These are phyloP conservation scores for Beauveria rudraprayagi DNA, from an alignment of 2,329 filamentous ascomycete genomes.

Conservation along the genomic window DNA sequence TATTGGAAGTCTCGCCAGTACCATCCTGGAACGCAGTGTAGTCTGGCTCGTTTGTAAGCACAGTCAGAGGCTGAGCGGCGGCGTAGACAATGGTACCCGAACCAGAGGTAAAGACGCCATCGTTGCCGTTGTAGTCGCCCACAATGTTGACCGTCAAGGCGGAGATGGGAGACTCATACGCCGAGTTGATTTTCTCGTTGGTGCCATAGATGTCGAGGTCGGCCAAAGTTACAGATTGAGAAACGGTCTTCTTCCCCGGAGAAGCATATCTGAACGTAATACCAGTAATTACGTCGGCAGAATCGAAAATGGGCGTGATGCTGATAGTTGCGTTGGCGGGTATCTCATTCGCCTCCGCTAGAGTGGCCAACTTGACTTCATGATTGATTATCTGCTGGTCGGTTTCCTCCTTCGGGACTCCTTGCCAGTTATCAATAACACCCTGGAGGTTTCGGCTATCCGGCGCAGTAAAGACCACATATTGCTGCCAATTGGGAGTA, in stretches of 20 bases:
- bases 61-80: not conserved
- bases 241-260: not conserved
- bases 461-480: not conserved
- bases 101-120: not conserved
- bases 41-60: not conserved
- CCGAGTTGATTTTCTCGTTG: conserved; percentile 18
- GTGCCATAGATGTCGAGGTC: not conserved
- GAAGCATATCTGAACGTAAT: not conserved
- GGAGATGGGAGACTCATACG: not conserved
- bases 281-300: not conserved
- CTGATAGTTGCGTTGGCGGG: not conserved
- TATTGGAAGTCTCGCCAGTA: not conserved
- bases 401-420: not conserved
- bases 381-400: not conserved
- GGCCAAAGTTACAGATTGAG: not conserved
- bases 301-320: not conserved
- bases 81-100: not conserved
- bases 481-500: not conserved
- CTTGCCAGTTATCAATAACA: not conserved
- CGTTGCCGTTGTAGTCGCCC: not conserved
- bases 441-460: not conserved
- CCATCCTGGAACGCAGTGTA: not conserved
- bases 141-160: not conserved
- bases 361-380: not conserved
- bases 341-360: not conserved